Base-by-base conservation (phyloP, 257 asterid species). In the Solanum pennellii region DNA sequence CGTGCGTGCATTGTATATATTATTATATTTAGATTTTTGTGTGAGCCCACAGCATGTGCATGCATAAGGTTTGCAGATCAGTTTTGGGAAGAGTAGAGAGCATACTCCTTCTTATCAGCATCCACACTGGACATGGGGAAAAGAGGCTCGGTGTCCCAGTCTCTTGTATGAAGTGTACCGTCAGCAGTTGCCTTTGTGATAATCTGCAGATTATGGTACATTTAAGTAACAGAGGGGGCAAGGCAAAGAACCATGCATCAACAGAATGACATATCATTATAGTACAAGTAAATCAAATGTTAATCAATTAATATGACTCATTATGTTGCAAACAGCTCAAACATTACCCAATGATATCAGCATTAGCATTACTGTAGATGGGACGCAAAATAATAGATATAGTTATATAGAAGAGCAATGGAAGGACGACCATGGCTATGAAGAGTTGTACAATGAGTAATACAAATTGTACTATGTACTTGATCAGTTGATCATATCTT, bases 81-180 rank as follows among this genome's bases (percentile, higher is more conserved):
- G 29, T 49, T 82, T 49, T 29, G 31, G 37, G 85, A 29, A 82
- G 69, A 31, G 71, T 47, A 83, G 75, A 85, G 75, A 86, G 90
- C 95, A 77, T 94, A 97, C 99, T 90, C 93, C 87, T 90, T 90
- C 88, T 90, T 90, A 88, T 88, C 88, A n/a, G 89, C 89, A 92
- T 92, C 94, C 6, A 85, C 89, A 89, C 83, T 89, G 4, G 98
- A 97, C 90, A 95, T 84, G 16, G 95, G 91, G 88, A 96, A 95
- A 65, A 97, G 97, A 89, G 98, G 98, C 91, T 94, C 98, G 5
- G 90, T 95, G 92, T 97, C 99, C 99, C 99, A 97, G 86, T 96
- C 95, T 88, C 86, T 92, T 23, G 95, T 92, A 89, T 92, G 84
- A 83, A 97, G 96, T 29, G 97, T 92, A 73, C 98, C 98, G 83